A percentile compares a stretch with the other conserved stretches of the same genome.
Evolutionary conservation across 768 basidiomycete genomes (phyloP).

Genomic region (Trametes gibbosa): DNA sequence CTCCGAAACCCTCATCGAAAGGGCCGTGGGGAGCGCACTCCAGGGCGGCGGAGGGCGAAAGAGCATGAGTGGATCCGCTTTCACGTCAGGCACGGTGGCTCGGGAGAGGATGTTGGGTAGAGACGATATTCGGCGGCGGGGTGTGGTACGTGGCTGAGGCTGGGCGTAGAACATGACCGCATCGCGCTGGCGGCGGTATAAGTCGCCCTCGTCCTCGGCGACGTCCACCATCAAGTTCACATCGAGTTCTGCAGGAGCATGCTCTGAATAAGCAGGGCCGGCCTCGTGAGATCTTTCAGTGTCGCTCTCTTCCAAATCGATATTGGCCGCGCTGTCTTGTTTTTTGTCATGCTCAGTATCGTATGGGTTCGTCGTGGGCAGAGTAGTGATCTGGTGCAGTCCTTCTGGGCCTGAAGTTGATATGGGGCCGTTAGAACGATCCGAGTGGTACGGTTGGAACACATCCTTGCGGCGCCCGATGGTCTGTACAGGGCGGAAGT

Average conservation of each 20-base stretch:
- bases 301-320: background rate
- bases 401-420: no score
- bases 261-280: background rate
- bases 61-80: conserved; percentile 16
- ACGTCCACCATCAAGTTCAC: background rate
- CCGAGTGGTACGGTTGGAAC: background rate
- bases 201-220: background rate
- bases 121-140: background rate
- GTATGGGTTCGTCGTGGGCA: no score
- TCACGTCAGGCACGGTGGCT: background rate
- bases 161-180: conserved; percentile 4
- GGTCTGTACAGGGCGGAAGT: background rate
- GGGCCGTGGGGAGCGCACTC: conserved; percentile 9
- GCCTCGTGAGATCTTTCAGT: no score
- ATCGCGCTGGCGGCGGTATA: background rate
- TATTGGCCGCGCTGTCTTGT: background rate
- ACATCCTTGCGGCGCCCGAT: conserved; percentile 7
- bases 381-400: no score
- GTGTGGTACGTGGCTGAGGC: no score
- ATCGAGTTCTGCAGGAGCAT: background rate
- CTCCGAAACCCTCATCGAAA: background rate
- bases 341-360: background rate
- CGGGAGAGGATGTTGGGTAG: background rate
- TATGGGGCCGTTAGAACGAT: background rate
- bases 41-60: conserved; percentile 26